These are phyloP conservation scores for Termitomyces sp. DNA, from an alignment of 768 basidiomycete genomes.

Conservation along the genomic window DNA sequence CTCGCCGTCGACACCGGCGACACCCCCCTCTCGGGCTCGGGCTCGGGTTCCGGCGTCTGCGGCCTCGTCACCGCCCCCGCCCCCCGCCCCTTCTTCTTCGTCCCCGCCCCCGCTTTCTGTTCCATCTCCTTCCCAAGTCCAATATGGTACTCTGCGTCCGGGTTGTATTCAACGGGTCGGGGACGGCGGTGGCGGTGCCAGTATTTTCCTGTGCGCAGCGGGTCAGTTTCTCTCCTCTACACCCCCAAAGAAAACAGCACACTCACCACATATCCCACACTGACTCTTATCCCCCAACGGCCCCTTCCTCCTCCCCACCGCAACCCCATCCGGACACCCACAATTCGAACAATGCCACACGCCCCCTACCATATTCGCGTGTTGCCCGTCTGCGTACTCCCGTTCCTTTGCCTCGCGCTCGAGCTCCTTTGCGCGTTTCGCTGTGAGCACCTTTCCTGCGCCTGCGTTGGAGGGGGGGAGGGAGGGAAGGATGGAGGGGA, in stretches of 20 bases:
- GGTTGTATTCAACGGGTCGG: constrained; percentile 76
- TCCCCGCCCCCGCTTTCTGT: constrained; percentile 37
- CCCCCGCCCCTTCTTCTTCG: constrained; percentile 43
- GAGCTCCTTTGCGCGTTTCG: constrained; percentile 67
- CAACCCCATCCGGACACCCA: constrained; percentile 85
- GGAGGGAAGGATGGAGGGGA: too few relatives aligned
- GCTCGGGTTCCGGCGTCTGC: constrained; percentile 29
- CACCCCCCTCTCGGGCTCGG: constrained; percentile 51
- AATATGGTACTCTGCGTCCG: constrained; percentile 68
- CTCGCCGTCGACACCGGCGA: constrained; percentile 75
- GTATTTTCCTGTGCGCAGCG: constrained; percentile 93
- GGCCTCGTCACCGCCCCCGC: constrained; percentile 17
- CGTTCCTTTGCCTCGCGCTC: constrained; percentile 82
- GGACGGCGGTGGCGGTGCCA: constrained; percentile 86
- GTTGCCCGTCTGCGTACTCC: constrained; percentile 81
- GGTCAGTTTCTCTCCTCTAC: too few relatives aligned
- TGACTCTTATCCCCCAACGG: constrained; percentile 88
- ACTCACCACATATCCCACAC: constrained; percentile 89
- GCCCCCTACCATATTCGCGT: constrained; percentile 77
- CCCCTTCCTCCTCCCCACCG: constrained; percentile 83
- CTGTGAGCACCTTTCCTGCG: constrained; percentile 47
- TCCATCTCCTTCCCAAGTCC: constrained; percentile 56
- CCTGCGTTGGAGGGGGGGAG: too few relatives aligned
- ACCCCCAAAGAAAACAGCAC: neutral
- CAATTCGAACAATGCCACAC: constrained; percentile 96